phyloP scores from a whole-genome alignment of 1,139 yeast genomes.

The Candida glucosophila region DNA sequence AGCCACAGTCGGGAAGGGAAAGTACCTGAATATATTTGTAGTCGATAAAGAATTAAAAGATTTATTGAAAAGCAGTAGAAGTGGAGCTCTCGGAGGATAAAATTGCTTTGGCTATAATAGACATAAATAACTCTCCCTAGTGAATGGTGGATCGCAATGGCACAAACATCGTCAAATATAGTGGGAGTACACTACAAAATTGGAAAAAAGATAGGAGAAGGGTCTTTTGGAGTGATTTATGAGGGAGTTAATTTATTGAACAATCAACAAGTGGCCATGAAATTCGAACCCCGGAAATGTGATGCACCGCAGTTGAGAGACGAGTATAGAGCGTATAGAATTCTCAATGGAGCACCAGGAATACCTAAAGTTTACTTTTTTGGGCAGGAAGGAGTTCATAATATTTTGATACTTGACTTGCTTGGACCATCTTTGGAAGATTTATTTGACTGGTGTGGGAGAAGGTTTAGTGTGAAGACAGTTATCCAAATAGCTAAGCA shows the following conservation, averaged over 20 bases:
- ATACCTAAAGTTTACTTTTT: slow-evolving; percentile 71
- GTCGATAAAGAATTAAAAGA: no score
- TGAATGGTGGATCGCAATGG: no score
- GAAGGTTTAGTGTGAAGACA: slow-evolving; percentile 59
- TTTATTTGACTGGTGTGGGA: slow-evolving; percentile 74
- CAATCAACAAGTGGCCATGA: slow-evolving; percentile 71
- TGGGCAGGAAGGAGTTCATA: slow-evolving; percentile 76
- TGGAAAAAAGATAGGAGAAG: slow-evolving; percentile 96
- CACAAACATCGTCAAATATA: slow-evolving; percentile 31
- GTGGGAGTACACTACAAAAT: slow-evolving; percentile 80
- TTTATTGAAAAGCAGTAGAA: no score
- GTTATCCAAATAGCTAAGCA: slow-evolving; percentile 70
- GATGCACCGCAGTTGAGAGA: slow-evolving; percentile 78
- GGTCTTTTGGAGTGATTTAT: slow-evolving; percentile 94
- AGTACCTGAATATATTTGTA: no score
- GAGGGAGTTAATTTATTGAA: slow-evolving; percentile 84
- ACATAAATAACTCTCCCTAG: no score
- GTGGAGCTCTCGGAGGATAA: no score
- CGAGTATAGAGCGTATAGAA: slow-evolving; percentile 67
- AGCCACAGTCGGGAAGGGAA: no score
- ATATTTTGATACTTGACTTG: slow-evolving; percentile 62
- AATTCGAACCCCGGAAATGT: slow-evolving; percentile 70
- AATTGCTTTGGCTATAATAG: no score
- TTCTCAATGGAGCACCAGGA: slow-evolving; percentile 51
- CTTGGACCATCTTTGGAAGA: slow-evolving; percentile 75